Evolutionary conservation across 2,329 filamentous ascomycete species (phyloP), one percentile per base, ranked within the genome.

Genomic region (Parasarocladium wereldwijsianum): DNA sequence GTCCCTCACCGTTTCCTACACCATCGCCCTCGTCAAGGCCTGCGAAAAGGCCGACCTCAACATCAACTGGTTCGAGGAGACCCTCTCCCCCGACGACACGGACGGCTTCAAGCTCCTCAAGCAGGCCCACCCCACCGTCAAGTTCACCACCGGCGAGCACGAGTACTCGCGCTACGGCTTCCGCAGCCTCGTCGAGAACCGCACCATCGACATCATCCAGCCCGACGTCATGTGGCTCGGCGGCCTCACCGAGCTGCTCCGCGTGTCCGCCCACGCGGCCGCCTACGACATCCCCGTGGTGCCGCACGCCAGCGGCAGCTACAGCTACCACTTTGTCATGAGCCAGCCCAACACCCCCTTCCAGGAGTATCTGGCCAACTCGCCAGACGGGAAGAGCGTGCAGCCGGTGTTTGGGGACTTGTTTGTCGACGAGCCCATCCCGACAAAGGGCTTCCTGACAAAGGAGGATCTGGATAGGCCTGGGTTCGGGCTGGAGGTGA

Each of bases 61-160:
- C 53, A 86, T 94, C 51, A 85, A 93, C 61, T 94, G 86, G 86
- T 93, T 84, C 84, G 86, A 94, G 60, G 86, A 94, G 61, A 92
- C 84, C 40, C 61, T 94, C 38, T 80, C 76, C 17, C 86, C 86
- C 8, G 86, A 94, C 53, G 86, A 94, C 59, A 83, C 80, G 27
- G 86, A 93, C 44, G 86, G 86, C 33, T 92, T 92, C 45, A 79
- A 74, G 40, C 73, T 84, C 50, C 75, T 94, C 58, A 94, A 94
- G 66, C 74, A 77, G 29, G 86, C 86, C 1, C 85, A 93, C 49
- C 86, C 86, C 1, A 78, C 76, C 3, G 64, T 87, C 55, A 93
- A 92, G 55, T 94, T 94, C 62, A 94, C 86, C 12, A 93, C 86
- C 2, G 86, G 86, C 40, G 86, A 94, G 61, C 86, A 94, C 58